Conservation (phyloP, 2,329 filamentous ascomycete genomes). For the Microsporum audouinii region DNA sequence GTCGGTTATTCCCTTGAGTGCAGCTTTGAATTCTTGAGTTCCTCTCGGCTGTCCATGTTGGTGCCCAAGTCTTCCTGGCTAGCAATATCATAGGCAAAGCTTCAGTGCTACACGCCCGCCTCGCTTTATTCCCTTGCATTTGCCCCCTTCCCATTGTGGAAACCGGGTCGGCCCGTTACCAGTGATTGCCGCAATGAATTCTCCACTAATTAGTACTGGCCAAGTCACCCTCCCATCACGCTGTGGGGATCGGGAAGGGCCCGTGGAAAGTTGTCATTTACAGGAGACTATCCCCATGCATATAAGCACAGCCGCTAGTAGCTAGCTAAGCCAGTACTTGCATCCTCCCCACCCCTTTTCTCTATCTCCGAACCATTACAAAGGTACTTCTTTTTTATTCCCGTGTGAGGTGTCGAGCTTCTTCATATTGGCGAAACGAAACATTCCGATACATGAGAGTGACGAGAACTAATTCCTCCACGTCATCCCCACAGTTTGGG, state of each 20-base stretch:
- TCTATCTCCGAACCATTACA: background rate
- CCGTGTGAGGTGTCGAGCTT: slow-evolving; percentile 3
- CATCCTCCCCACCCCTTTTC: background rate
- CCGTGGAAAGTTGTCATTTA: slow-evolving; percentile 1
- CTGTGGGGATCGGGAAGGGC: background rate
- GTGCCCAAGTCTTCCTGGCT: background rate
- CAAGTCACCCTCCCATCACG: background rate
- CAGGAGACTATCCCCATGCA: background rate
- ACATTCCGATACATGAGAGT: slow-evolving; percentile 10
- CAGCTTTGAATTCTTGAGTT: background rate
- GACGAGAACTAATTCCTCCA: slow-evolving; percentile 11
- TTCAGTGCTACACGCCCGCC: background rate
- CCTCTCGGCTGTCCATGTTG: background rate
- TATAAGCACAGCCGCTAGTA: background rate
- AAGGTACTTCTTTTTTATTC: background rate
- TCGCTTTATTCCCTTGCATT: background rate
- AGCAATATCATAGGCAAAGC: background rate
- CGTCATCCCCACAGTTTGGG: slow-evolving; percentile 7
- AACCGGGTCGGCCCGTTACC: slow-evolving; percentile 5
- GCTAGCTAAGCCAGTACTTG: background rate
- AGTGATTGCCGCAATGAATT: background rate
- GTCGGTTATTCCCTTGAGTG: slow-evolving; percentile 1
- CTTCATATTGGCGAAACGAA: slow-evolving; percentile 1
- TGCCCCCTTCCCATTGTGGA: background rate
- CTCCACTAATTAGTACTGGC: slow-evolving; percentile 1